Evolutionary conservation across 306 rosid genomes (phyloP).

Genomic region (Ochetophila trinervis): DNA sequence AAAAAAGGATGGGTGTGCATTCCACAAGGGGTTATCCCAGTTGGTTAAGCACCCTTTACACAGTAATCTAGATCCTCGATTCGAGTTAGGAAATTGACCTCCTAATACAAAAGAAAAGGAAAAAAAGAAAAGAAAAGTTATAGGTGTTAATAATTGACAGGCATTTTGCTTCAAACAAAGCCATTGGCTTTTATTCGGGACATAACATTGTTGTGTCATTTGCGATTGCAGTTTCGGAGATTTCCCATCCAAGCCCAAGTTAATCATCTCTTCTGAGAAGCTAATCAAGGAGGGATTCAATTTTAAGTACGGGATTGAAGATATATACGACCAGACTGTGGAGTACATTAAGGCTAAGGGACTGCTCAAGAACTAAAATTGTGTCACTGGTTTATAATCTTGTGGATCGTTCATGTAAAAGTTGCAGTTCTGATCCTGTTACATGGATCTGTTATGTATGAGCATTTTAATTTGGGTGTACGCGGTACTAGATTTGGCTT

Average conservation of each 20-base stretch:
- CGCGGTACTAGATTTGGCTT: no score
- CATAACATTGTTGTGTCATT: constrained; percentile 4
- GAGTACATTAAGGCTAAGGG: constrained; percentile 67
- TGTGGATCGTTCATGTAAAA: neutral
- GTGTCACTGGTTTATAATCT: neutral
- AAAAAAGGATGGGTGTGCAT: no score
- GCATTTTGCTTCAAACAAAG: neutral
- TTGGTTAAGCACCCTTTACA: no score
- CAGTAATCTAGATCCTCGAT: neutral
- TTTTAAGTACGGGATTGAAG: constrained; percentile 60
- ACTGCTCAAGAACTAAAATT: constrained; percentile 36
- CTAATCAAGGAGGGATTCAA: constrained; percentile 72
- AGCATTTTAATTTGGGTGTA: no score
- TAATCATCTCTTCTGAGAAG: constrained; percentile 57
- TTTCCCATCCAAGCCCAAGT: constrained; percentile 57
- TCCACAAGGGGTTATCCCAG: no score
- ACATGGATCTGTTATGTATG: neutral
- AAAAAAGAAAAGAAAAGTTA: no score
- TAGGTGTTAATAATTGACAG: no score
- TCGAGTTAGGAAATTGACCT: neutral
- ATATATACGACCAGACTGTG: constrained; percentile 56
- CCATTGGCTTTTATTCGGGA: neutral
- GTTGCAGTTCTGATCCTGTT: neutral
- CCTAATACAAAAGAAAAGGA: no score
- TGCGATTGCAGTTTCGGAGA: constrained; percentile 56